These are phyloP conservation scores for Alopecurus myosuroides DNA, from an alignment of 176 grass and related monocot species.

Conservation along the genomic window DNA sequence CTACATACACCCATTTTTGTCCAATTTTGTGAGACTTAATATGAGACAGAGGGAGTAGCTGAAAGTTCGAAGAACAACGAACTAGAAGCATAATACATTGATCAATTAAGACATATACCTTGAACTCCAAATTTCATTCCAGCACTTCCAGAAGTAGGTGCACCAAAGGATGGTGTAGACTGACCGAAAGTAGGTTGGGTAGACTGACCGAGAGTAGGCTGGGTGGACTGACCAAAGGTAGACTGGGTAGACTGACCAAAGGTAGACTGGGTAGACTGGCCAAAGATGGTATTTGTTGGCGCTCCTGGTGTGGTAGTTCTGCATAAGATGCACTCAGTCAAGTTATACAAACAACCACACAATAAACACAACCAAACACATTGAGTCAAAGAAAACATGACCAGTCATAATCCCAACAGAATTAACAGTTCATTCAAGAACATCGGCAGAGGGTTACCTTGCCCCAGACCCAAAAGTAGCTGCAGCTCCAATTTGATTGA, in stretches of 20 bases:
- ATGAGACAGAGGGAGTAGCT: too few relatives aligned
- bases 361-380: conserved; percentile 3
- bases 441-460: conserved; percentile 28
- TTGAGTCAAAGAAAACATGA: not conserved
- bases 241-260: conserved; percentile 1
- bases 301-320: conserved; percentile 40
- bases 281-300: conserved; percentile 21
- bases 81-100: not conserved
- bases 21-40: too few relatives aligned
- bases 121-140: conserved; percentile 59
- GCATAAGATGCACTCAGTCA: conserved; percentile 1
- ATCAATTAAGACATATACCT: conserved; percentile 19
- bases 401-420: not conserved
- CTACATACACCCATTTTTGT: too few relatives aligned
- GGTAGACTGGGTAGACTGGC: conserved; percentile 12
- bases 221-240: not conserved
- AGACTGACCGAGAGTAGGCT: not conserved
- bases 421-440: not conserved
- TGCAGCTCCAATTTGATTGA: conserved; percentile 69
- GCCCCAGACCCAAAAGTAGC: conserved; percentile 39
- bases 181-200: not conserved
- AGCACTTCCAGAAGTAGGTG: conserved; percentile 33
- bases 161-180: conserved; percentile 22
- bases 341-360: not conserved
- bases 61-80: not conserved